Base-by-base conservation (phyloP, 352 stramenopile species). In the Phytophthora niederhauseri region DNA sequence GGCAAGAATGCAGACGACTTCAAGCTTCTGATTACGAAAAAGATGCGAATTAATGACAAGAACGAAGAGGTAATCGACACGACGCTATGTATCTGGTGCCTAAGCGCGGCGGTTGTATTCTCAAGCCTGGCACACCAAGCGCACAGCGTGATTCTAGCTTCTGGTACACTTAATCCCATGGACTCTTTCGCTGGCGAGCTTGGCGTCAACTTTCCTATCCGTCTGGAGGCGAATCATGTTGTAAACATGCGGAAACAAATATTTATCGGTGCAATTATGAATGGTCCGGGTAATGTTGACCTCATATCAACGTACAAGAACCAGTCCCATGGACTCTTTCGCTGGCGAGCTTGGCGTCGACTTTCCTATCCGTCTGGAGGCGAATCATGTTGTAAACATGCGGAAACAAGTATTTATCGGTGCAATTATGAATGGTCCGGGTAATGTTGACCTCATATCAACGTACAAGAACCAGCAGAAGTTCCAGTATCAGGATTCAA, bases 291-390 rank as follows among this genome's bases (percentile, higher is more conserved):
- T 6, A 58, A 66, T 6, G 87, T 94, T 8, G 82, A 93, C 57
- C 64, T 96, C 1, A 82, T 80, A 11, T 81, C 84, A 11, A 91
- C 81, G 24, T 96, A 86, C 68, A 82, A 85, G 51, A 93, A 96
- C 60, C 86, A 94, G 52, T n/a, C n/a, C n/a, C n/a, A n/a, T 96
- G 87, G 86, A 94, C n/a, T 93, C 87, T 11, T 94, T 94, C 59
- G 85, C 83, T 4, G 84, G 84, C 8, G 88, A 96, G 55, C 82
- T 96, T 11, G 85, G 88, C 4, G 81, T 85, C 0, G 84, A 91
- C 34, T 96, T 96, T n/a, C 81, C 81, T 0, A 86, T 96, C 34
- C 87, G 86, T 0, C 46, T 96, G 0, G 88, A 96, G 46, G 85
- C 86, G 1, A 94, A 93, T 36, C 88, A 96, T 51, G 88, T 96